phyloP scores from a whole-genome alignment of 495 filamentous ascomycete species.

The Wilcoxina mikolae region DNA sequence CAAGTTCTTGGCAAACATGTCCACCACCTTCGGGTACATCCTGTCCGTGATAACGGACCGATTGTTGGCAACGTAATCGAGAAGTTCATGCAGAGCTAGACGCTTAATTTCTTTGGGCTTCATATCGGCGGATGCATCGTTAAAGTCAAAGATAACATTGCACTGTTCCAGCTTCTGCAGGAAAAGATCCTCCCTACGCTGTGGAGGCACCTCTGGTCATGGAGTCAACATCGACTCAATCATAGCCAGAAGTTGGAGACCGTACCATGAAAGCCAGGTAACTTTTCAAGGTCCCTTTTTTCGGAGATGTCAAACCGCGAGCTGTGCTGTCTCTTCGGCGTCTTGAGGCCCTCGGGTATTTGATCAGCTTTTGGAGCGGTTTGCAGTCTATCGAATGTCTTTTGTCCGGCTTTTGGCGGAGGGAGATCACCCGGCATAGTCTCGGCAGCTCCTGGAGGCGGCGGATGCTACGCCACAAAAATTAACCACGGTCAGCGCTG shows the following conservation, averaged over 20 bases:
- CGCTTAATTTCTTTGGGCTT: constrained; percentile 99
- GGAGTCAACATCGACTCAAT: neutral
- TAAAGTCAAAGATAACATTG: constrained; percentile 99
- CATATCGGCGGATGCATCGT: constrained; percentile 95
- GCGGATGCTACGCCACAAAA: constrained; percentile 54
- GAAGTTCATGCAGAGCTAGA: constrained; percentile 83
- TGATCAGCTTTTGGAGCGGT: constrained; percentile 70
- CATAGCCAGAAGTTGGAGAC: neutral
- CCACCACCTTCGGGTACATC: constrained; percentile 96
- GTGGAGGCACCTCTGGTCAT: constrained; percentile 66
- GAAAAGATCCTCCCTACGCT: constrained; percentile 89
- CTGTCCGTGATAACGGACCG: constrained; percentile 95
- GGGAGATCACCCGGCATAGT: constrained; percentile 97
- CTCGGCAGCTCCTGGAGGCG: constrained; percentile 84
- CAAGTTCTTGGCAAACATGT: constrained; percentile 98
- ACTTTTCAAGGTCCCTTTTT: constrained; percentile 88
- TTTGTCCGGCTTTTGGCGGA: constrained; percentile 72
- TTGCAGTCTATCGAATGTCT: constrained; percentile 84
- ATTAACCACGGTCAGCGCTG: neutral
- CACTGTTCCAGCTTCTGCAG: constrained; percentile 99
- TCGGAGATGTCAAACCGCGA: constrained; percentile 97
- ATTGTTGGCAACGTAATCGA: constrained; percentile 98
- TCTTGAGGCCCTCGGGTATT: constrained; percentile 84
- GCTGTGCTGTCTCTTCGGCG: constrained; percentile 89
- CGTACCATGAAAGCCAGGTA: constrained; percentile 76